phyloP scores from a whole-genome alignment of 2,329 filamentous ascomycete species.

The Trichophyton benhamiae region DNA sequence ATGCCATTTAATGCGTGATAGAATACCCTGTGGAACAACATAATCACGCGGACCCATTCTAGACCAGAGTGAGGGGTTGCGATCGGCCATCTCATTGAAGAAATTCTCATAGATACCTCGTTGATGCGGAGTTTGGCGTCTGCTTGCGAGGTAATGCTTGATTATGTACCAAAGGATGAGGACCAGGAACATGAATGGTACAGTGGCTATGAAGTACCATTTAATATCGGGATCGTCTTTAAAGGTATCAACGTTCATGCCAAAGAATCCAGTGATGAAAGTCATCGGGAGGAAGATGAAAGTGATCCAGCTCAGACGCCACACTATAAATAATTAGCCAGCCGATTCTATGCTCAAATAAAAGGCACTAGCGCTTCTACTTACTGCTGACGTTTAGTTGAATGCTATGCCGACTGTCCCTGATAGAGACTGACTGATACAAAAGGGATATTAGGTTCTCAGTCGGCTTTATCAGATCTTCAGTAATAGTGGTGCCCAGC shows the following conservation, averaged over 20 bases:
- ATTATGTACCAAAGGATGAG: slow-evolving; percentile 37
- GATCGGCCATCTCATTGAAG: slow-evolving; percentile 36
- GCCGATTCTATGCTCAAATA: background rate
- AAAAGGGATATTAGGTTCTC: slow-evolving; percentile 39
- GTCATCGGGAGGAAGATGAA: slow-evolving; percentile 37
- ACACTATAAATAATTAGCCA: slow-evolving; percentile 14
- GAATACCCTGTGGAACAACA: slow-evolving; percentile 29
- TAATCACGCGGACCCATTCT: slow-evolving; percentile 33
- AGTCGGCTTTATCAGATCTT: slow-evolving; percentile 41
- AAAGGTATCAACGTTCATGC: slow-evolving; percentile 42
- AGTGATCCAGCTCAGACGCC: slow-evolving; percentile 28
- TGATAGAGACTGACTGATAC: slow-evolving; percentile 43
- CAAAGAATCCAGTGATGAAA: slow-evolving; percentile 37
- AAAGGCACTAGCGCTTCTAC: slow-evolving; percentile 15
- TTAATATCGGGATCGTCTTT: slow-evolving; percentile 32
- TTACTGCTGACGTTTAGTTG: slow-evolving; percentile 40
- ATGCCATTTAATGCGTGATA: slow-evolving; percentile 36
- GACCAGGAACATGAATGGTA: slow-evolving; percentile 37
- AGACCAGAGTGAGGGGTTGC: slow-evolving; percentile 39
- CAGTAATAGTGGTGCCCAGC: slow-evolving; percentile 36
- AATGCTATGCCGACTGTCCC: slow-evolving; percentile 39
- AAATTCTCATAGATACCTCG: slow-evolving; percentile 41
- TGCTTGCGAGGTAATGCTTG: slow-evolving; percentile 34
- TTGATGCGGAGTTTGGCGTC: slow-evolving; percentile 35
- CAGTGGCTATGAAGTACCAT: slow-evolving; percentile 39